Evolutionary conservation across 305 asterid genomes (phyloP).

Genomic region (Fraxinus albicans): DNA sequence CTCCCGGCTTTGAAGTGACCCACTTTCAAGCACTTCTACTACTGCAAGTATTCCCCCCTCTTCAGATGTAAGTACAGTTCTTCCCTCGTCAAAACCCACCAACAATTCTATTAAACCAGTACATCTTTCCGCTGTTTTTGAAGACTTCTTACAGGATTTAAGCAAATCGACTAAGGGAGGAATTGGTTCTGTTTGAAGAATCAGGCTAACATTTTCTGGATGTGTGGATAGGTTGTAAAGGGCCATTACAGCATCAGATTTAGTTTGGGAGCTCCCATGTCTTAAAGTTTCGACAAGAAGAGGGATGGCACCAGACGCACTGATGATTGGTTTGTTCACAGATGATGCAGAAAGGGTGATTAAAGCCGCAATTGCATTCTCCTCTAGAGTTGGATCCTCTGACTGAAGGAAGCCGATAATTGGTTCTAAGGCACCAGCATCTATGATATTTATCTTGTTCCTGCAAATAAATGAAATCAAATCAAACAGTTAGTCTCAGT

Average conservation of each 20-base stretch:
- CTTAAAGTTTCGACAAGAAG: constrained; percentile 60
- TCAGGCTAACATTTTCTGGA: constrained; percentile 45
- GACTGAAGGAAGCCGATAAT: constrained; percentile 68
- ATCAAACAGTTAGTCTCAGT: neutral
- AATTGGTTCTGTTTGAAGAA: constrained; percentile 61
- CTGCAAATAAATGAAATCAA: constrained; percentile 40
- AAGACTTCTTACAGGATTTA: constrained; percentile 45
- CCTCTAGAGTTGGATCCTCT: constrained; percentile 53
- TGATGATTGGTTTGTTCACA: constrained; percentile 74
- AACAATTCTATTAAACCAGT: constrained; percentile 69
- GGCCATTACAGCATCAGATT: constrained; percentile 79
- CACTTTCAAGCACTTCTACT: constrained; percentile 85
- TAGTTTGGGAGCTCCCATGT: constrained; percentile 59
- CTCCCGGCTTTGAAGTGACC: too few relatives aligned
- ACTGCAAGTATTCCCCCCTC: constrained; percentile 96
- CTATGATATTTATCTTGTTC: constrained; percentile 69
- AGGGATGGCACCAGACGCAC: constrained; percentile 79
- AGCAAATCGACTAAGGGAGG: constrained; percentile 62
- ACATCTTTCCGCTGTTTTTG: constrained; percentile 74
- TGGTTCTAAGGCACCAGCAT: constrained; percentile 79
- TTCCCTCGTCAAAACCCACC: constrained; percentile 68
- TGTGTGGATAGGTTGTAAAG: constrained; percentile 85
- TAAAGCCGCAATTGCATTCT: constrained; percentile 76
- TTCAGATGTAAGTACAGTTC: constrained; percentile 61
- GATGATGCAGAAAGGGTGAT: constrained; percentile 87